Percentiles rank a stretch among this genome's conserved stretches.
Conservation (phyloP, 73 alveolate species). For the Effrenium voratum region DNA sequence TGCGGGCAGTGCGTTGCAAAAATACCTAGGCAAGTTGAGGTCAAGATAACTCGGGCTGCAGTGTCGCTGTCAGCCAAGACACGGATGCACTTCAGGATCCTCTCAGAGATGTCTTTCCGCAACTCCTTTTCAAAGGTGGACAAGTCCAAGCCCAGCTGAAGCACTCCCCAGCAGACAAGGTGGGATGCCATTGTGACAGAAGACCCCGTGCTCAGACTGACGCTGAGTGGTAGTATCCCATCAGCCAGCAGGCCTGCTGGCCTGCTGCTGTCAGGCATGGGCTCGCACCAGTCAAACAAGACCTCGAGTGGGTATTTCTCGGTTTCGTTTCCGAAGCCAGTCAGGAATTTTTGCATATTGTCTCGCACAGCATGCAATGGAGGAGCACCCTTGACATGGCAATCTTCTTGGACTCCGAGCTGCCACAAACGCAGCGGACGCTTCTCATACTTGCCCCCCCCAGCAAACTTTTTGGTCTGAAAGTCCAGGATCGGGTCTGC, state of each 20-base stretch:
- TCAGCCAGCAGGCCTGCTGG: neutral
- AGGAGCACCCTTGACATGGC: slow-evolving; percentile 39
- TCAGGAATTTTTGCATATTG: neutral
- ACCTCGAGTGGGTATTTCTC: neutral
- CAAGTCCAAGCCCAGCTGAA: neutral
- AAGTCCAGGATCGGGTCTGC: too few relatives aligned
- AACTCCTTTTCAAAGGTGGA: neutral
- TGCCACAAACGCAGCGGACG: neutral
- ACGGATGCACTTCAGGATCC: neutral
- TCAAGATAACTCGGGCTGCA: neutral
- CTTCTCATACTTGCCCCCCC: neutral
- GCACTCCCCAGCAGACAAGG: neutral
- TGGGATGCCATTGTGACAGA: slow-evolving; percentile 45
- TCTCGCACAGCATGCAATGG: neutral
- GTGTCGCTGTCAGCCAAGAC: neutral
- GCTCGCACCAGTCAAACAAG: neutral
- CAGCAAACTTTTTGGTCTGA: too few relatives aligned
- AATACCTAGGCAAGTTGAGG: neutral
- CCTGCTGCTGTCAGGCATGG: neutral
- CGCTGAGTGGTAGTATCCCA: neutral
- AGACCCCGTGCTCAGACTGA: neutral
- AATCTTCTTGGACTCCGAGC: neutral
- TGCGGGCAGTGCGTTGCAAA: neutral
- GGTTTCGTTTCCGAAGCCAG: neutral
- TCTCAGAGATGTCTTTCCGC: slow-evolving; percentile 7